Evolutionary conservation across 1,139 yeast genomes (phyloP), one percentile per base, ranked within the genome.

Genomic region (Kurtzmaniella natalensis): DNA sequence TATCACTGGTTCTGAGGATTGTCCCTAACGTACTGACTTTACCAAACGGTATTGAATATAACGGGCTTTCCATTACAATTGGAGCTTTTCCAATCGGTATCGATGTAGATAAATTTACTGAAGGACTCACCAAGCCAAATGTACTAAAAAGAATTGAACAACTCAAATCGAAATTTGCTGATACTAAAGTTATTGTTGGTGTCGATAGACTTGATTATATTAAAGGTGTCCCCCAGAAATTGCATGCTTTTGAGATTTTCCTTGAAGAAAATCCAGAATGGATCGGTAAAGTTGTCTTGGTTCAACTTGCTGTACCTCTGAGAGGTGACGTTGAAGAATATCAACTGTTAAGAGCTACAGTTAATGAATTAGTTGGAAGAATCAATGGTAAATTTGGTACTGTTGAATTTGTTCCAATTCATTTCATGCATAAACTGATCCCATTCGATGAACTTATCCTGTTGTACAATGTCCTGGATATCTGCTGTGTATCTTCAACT

Each of bases 21-120:
- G 72, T 94, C 35, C 51, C 65, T 11, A 75, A 84, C 41, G 81
- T 88, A 11, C 81, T 80, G 31, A 88, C 96, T 0, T 68, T 86
- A 39, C 98, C 98, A 5, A 92, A 89, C 47, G 96, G 96, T 11
- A 87, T 92, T 20, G 81, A 83, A 45, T 87, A 74, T 54, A 68
- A 78, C 34, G 87, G 88, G 20, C 68, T 92, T 34, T 76, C 77
- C 39, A 94, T 92, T 30, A 79, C 78, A 20, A 89, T 92, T 24
- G 96, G 96, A 13, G 97, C 97, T 0, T 92, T 89, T 73, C 99
- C 99, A 13, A 92, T 94, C 48, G 99, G 99, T 39, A 92, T 94
- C 42, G 98, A 94, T 51, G 95, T 88, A 16, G 95, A 87, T 39
- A 86, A 85, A 47, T 94, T 94, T 56, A 66, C 81, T 10, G 87